phyloP scores from a whole-genome alignment of 352 stramenopile genomes.

The Sclerospora graminicola region DNA sequence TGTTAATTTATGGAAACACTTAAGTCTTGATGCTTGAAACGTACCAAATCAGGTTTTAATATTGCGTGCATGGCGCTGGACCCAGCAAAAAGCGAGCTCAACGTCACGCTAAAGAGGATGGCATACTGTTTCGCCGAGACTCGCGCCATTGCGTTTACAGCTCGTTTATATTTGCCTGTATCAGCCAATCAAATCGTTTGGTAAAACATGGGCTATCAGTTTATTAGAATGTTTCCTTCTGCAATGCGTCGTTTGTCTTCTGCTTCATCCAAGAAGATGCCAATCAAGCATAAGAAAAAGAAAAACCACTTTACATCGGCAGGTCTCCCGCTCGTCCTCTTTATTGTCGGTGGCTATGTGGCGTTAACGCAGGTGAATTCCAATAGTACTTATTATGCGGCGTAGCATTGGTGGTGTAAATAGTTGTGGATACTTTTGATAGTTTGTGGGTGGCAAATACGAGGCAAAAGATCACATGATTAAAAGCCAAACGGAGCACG shows the following conservation, averaged over 20 bases:
- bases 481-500: slow-evolving; percentile 73
- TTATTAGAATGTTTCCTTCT: slow-evolving; percentile 19
- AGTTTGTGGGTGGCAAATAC: slow-evolving; percentile 81
- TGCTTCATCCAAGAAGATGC: background rate
- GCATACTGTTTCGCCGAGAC: slow-evolving; percentile 69
- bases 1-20: background rate
- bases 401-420: background rate
- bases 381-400: background rate
- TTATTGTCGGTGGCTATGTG: slow-evolving; percentile 69
- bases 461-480: slow-evolving; percentile 70
- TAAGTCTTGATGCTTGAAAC: too few relatives aligned
- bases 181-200: slow-evolving; percentile 22
- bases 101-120: slow-evolving; percentile 50
- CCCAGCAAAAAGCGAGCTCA: slow-evolving; percentile 75
- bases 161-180: too few relatives aligned
- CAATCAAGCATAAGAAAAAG: slow-evolving; percentile 40
- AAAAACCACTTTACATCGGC: slow-evolving; percentile 54
- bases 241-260: slow-evolving; percentile 14
- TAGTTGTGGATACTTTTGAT: background rate
- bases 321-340: slow-evolving; percentile 70
- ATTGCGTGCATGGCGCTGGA: slow-evolving; percentile 78
- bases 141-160: slow-evolving; percentile 32
- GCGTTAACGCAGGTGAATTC: slow-evolving; percentile 54
- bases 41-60: slow-evolving; percentile 72
- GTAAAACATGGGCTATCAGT: too few relatives aligned